A percentile compares a stretch with the other conserved stretches of the same genome.
Conservation (phyloP, 1,284 basidiomycete species). For the Sporisorium reilianum region DNA sequence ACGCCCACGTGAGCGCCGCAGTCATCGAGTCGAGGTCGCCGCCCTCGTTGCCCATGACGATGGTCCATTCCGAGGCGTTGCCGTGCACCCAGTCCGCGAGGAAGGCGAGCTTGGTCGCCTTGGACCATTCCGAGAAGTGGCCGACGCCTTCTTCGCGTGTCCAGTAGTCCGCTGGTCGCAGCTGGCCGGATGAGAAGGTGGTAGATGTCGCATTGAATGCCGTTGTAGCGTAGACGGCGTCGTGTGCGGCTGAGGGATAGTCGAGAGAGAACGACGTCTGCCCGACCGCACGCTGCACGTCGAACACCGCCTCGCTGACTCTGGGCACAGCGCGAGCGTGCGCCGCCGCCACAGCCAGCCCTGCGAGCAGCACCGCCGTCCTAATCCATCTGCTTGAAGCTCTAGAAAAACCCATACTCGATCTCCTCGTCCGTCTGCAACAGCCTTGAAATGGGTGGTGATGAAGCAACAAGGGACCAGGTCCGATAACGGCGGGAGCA, state of each 20-base stretch:
- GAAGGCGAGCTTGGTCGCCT: conserved; percentile 63
- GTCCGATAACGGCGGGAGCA: too few relatives aligned
- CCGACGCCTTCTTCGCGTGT: conserved; percentile 57
- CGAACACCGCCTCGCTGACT: conserved; percentile 15
- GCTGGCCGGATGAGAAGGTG: conserved; percentile 4
- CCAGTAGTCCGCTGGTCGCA: conserved; percentile 40
- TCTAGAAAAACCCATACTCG: too few relatives aligned
- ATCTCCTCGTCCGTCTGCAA: too few relatives aligned
- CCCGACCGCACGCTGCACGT: conserved; percentile 1
- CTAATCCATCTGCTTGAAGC: too few relatives aligned
- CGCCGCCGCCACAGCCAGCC: not conserved
- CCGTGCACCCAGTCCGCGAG: conserved; percentile 57
- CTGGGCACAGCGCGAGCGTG: conserved; percentile 20
- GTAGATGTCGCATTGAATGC: not conserved
- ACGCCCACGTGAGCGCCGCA: conserved; percentile 61
- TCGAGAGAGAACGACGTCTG: conserved; percentile 1
- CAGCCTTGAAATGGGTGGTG: not conserved
- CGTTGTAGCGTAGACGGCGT: not conserved
- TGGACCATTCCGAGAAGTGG: conserved; percentile 68
- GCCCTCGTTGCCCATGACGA: conserved; percentile 70
- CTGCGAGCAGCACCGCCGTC: not conserved
- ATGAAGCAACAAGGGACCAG: not conserved
- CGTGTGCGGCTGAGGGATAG: not conserved
- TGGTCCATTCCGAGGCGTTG: conserved; percentile 64
- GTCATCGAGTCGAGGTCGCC: conserved; percentile 69